Percentiles rank a stretch among this genome's conserved stretches.
Evolutionary conservation across 345 rosid species (phyloP).

Genomic region (Salix caprea): DNA sequence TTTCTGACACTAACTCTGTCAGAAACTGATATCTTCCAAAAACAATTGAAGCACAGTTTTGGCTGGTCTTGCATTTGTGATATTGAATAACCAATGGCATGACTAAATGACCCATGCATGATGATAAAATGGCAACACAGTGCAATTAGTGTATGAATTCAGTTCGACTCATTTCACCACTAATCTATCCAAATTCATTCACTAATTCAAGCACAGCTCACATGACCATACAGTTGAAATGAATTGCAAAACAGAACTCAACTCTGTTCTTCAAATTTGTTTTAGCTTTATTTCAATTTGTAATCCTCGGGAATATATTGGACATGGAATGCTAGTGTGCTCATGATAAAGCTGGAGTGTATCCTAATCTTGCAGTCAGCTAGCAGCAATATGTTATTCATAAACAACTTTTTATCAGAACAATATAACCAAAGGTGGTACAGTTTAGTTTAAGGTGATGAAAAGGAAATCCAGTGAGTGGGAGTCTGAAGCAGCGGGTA

Average conservation of each 20-base stretch:
- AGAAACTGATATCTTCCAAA: background rate
- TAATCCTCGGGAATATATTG: background rate
- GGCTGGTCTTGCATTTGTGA: background rate
- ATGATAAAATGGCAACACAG: background rate
- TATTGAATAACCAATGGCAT: background rate
- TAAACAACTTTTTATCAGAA: background rate
- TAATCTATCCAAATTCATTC: background rate
- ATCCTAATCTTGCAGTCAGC: background rate
- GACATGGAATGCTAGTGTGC: background rate
- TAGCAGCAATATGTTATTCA: background rate
- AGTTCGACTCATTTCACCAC: background rate
- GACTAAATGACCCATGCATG: background rate
- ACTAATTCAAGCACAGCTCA: background rate
- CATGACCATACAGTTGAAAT: background rate
- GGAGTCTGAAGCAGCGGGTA: background rate
- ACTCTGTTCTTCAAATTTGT: background rate
- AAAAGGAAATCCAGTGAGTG: background rate
- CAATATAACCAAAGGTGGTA: background rate
- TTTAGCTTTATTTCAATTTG: background rate
- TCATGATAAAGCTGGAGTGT: background rate
- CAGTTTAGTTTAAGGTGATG: background rate
- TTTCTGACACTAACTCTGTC: background rate
- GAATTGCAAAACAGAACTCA: background rate
- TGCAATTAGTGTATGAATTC: background rate
- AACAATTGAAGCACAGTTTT: background rate